These are phyloP conservation scores for Incumbomyces lentus DNA, from an alignment of 2,329 filamentous ascomycete species.

Conservation along the genomic window DNA sequence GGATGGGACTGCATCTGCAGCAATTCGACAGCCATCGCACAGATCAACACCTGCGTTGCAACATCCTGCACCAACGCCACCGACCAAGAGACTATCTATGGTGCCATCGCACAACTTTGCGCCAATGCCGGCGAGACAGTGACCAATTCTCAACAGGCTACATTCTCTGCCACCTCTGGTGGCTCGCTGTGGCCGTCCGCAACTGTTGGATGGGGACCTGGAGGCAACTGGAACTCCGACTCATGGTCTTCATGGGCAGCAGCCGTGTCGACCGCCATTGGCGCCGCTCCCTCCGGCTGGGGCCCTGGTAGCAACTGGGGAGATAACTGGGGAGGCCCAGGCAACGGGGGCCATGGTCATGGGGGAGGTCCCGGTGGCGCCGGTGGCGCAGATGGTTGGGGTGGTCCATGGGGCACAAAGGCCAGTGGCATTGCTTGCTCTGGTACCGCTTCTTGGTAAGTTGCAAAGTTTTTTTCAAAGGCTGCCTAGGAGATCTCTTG, in stretches of 20 bases:
- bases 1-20: slow-evolving; percentile 22
- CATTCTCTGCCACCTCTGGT: slow-evolving; percentile 21
- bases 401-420: slow-evolving; percentile 20
- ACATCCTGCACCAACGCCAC: slow-evolving; percentile 21
- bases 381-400: slow-evolving; percentile 12
- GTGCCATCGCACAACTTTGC: slow-evolving; percentile 21
- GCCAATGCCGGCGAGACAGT: slow-evolving; percentile 19
- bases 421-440: slow-evolving; percentile 18
- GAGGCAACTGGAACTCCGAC: slow-evolving; percentile 16
- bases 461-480: not conserved
- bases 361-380: slow-evolving; percentile 11
- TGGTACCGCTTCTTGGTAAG: slow-evolving; percentile 12
- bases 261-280: slow-evolving; percentile 16
- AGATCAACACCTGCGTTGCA: slow-evolving; percentile 21
- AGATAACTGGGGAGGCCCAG: slow-evolving; percentile 15
- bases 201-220: slow-evolving; percentile 14
- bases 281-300: slow-evolving; percentile 17
- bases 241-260: slow-evolving; percentile 18
- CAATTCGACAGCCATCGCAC: slow-evolving; percentile 19
- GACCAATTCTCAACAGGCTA: slow-evolving; percentile 19
- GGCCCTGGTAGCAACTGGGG: slow-evolving; percentile 13
- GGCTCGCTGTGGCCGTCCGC: slow-evolving; percentile 17
- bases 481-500: not conserved
- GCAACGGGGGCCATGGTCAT: slow-evolving; percentile 9
- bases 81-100: slow-evolving; percentile 22